phyloP scores from a whole-genome alignment of 1,139 yeast species.

The Lodderomyces elongisporus region DNA sequence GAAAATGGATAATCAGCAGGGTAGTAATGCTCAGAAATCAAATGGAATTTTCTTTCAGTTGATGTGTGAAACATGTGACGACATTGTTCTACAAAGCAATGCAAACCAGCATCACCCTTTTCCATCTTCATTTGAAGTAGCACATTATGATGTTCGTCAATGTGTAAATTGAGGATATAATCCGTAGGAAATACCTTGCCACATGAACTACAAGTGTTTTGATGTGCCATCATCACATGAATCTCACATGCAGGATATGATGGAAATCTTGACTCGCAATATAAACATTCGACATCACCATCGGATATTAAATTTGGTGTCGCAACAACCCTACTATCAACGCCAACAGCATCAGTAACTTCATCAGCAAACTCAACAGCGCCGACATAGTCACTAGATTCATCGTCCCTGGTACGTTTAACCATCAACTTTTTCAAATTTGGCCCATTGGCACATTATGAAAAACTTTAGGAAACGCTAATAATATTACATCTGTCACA shows the following conservation, averaged over 20 bases:
- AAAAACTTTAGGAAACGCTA: too few relatives aligned
- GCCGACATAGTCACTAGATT: neutral
- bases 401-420: slow-evolving; percentile 2
- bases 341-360: neutral
- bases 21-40: slow-evolving; percentile 46
- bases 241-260: slow-evolving; percentile 24
- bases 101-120: slow-evolving; percentile 34
- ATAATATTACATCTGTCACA: too few relatives aligned
- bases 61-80: slow-evolving; percentile 26
- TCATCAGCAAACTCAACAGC: neutral
- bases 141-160: slow-evolving; percentile 52
- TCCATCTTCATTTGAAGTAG: slow-evolving; percentile 32
- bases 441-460: too few relatives aligned
- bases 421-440: too few relatives aligned
- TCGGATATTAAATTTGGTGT: too few relatives aligned
- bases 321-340: too few relatives aligned
- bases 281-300: neutral
- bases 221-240: slow-evolving; percentile 13
- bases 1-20: slow-evolving; percentile 40
- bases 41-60: slow-evolving; percentile 39
- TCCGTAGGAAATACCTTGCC: slow-evolving; percentile 36
- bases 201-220: slow-evolving; percentile 39
- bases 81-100: slow-evolving; percentile 39
- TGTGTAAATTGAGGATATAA: slow-evolving; percentile 39
- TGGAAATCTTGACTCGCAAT: neutral